Conservation (phyloP, 2,329 filamentous ascomycete species). For the Penicillium sumatraense region DNA sequence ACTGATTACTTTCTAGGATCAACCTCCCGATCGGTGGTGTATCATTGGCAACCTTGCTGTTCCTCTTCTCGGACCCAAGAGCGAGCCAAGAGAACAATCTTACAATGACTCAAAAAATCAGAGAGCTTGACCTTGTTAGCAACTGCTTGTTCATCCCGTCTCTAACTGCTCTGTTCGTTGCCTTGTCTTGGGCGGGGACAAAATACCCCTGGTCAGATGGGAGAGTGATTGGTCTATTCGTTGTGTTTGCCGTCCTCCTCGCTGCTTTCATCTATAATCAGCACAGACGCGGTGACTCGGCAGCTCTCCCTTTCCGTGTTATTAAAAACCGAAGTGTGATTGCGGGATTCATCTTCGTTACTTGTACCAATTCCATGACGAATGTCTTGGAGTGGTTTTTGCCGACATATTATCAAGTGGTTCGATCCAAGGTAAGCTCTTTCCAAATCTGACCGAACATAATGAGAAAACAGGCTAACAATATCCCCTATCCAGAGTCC, state of each 20-base stretch:
- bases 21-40: slow-evolving; percentile 37
- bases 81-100: slow-evolving; percentile 8
- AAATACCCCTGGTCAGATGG: slow-evolving; percentile 40
- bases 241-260: slow-evolving; percentile 36
- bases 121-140: slow-evolving; percentile 37
- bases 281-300: slow-evolving; percentile 33
- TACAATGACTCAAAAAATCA: slow-evolving; percentile 29
- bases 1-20: slow-evolving; percentile 25
- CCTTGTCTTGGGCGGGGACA: slow-evolving; percentile 41
- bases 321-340: slow-evolving; percentile 34
- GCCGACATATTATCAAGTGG: slow-evolving; percentile 42
- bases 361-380: slow-evolving; percentile 27
- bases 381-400: slow-evolving; percentile 35
- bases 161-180: slow-evolving; percentile 32
- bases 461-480: too few relatives aligned
- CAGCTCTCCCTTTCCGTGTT: slow-evolving; percentile 39
- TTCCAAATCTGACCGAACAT: neutral
- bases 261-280: slow-evolving; percentile 38
- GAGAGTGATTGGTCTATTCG: slow-evolving; percentile 38
- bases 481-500: too few relatives aligned
- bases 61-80: slow-evolving; percentile 26
- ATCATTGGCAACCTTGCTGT: slow-evolving; percentile 19
- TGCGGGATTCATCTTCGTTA: slow-evolving; percentile 28
- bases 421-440: slow-evolving; percentile 24
- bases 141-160: slow-evolving; percentile 38